Base-by-base conservation (phyloP, 2,329 filamentous ascomycete genomes). In the Fusarium sp. region DNA sequence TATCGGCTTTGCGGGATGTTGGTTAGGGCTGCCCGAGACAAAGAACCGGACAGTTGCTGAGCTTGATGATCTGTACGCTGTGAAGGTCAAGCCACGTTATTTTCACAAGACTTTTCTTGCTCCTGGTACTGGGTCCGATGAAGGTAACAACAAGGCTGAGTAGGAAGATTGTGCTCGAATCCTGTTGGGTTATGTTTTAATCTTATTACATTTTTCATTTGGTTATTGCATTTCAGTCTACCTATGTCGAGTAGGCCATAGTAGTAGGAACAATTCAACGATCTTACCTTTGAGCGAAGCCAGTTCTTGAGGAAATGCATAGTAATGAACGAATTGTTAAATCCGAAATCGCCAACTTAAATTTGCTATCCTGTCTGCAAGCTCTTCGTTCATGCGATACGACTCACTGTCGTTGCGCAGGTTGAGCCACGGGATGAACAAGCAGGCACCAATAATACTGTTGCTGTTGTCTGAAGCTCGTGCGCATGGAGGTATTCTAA, bases 11-110 rank as follows among this genome's bases (percentile, higher is more conserved):
- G 29, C 10, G 8, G 54, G 54, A 27, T 59, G 63, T 31, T 65
- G 56, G 54, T 6, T 65, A 16, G 60, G 56, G 54, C n/a, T 65
- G 11, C 63, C 63, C 16, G 63, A 65, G 42, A 65, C 63, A 10
- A 59, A 47, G 54, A 60, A 65, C 29, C 54, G 63, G 2, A 65
- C 63, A 10, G 54, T 60, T 50, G 54, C 54, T 36, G 63, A 65
- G 31, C 63, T 65, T 31, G 63, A 65, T 47, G 25, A 52, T 27
- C n/a, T 65, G 16, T 65, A 65, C 14, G 50, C 62, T 35, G 36
- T 22, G 16, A 65, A 65, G 13, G 18, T 65, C 52, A 65, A 65
- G 52, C 62, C 62, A 16, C 62, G 62, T 25, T 52, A 58, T n/a
- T 65, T 65, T 27, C 50, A 65, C 36, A 65, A 65, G 52, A 36